Evolutionary conservation across 805 yeast species (phyloP).

Genomic region (Spathaspora passalidarum): DNA sequence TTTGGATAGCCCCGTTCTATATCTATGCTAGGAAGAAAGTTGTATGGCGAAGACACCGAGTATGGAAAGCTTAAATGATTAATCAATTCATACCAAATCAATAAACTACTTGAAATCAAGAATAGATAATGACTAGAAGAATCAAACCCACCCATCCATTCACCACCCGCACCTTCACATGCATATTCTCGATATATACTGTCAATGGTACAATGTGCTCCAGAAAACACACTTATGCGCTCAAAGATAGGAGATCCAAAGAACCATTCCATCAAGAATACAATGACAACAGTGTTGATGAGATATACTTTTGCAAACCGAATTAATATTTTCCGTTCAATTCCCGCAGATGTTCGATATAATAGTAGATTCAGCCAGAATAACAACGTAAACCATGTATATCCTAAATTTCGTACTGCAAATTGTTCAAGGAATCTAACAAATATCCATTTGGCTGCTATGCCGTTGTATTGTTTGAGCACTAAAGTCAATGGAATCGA

Average conservation of each 20-base stretch:
- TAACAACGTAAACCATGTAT: constrained; percentile 25
- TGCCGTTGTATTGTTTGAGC: constrained; percentile 11
- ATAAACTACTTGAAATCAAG: constrained; percentile 39
- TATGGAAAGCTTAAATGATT: constrained; percentile 1
- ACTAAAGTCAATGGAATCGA: constrained; percentile 20
- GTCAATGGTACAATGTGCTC: constrained; percentile 33
- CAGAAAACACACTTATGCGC: constrained; percentile 30
- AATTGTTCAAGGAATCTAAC: constrained; percentile 16
- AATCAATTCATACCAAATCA: constrained; percentile 18
- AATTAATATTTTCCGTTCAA: background rate
- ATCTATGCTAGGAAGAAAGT: background rate
- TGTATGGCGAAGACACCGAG: background rate
- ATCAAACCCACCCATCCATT: constrained; percentile 52
- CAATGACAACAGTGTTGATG: constrained; percentile 4
- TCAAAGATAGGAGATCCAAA: constrained; percentile 34
- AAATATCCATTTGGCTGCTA: constrained; percentile 12
- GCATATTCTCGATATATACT: constrained; percentile 10
- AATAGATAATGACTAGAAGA: constrained; percentile 53
- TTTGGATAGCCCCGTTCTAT: background rate
- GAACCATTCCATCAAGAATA: constrained; percentile 22
- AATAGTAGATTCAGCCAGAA: constrained; percentile 4
- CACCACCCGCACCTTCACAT: constrained; percentile 21
- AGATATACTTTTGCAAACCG: constrained; percentile 4
- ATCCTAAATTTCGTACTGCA: constrained; percentile 26
- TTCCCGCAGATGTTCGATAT: background rate